phyloP scores from a whole-genome alignment of 2,329 filamentous ascomycete genomes.

The Epichloe elymi region DNA sequence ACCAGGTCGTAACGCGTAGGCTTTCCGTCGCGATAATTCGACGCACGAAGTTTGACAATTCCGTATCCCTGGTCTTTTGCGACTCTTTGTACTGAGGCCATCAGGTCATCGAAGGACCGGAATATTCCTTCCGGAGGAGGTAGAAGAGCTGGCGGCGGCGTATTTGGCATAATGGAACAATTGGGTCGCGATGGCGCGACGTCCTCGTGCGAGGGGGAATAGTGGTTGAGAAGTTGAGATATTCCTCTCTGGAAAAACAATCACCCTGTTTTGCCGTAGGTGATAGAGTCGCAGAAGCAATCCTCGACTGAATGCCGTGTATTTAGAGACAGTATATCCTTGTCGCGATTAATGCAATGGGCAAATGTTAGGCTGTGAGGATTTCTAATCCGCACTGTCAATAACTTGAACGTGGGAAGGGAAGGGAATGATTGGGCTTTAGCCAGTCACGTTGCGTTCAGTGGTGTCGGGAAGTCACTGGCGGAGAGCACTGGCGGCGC shows the following conservation, averaged over 20 bases:
- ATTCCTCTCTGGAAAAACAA: not conserved
- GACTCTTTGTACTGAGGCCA: slow-evolving; percentile 43
- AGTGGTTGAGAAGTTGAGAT: not conserved
- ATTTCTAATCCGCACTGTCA: slow-evolving; percentile 31
- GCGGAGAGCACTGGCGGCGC: too few relatives aligned
- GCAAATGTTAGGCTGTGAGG: slow-evolving; percentile 22
- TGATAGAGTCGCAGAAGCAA: not conserved
- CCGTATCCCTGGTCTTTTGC: slow-evolving; percentile 51
- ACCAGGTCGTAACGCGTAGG: slow-evolving; percentile 50
- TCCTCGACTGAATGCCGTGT: not conserved
- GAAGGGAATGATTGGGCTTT: not conserved
- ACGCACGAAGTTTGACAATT: slow-evolving; percentile 48
- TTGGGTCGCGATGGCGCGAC: slow-evolving; percentile 20
- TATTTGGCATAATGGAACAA: slow-evolving; percentile 28
- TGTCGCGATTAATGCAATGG: slow-evolving; percentile 4
- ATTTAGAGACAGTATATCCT: not conserved
- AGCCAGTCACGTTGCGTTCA: slow-evolving; percentile 16
- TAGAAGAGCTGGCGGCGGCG: slow-evolving; percentile 33
- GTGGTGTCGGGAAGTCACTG: not conserved
- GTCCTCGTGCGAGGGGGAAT: slow-evolving; percentile 8
- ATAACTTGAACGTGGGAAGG: slow-evolving; percentile 13
- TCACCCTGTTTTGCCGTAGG: not conserved
- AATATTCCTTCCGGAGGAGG: slow-evolving; percentile 49
- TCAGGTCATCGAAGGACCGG: slow-evolving; percentile 44
- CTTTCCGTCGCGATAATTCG: slow-evolving; percentile 50